Evolutionary conservation across 305 asterid species (phyloP).

Genomic region (Fraxinus floribunda): DNA sequence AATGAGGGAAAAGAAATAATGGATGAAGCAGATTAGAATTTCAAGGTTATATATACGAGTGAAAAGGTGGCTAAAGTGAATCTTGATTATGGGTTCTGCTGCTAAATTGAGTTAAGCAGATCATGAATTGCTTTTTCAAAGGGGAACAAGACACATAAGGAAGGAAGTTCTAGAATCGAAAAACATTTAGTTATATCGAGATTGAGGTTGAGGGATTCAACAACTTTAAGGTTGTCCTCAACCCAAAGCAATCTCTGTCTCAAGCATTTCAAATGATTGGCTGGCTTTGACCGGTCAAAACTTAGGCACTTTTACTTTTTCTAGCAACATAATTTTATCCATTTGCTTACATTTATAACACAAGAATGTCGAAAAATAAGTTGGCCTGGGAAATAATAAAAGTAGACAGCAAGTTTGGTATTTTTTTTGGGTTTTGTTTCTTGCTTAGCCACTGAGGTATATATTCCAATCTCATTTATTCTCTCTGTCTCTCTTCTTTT

Average conservation of each 20-base stretch:
- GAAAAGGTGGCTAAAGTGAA: constrained; percentile 33
- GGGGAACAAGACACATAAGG: neutral
- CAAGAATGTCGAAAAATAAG: neutral
- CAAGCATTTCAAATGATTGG: constrained; percentile 37
- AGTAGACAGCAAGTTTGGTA: constrained; percentile 28
- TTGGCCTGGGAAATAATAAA: constrained; percentile 15
- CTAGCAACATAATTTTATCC: neutral
- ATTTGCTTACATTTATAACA: neutral
- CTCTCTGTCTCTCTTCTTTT: neutral
- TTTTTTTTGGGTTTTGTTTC: neutral
- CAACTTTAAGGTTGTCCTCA: constrained; percentile 21
- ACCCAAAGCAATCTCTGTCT: constrained; percentile 28
- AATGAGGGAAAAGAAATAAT: neutral
- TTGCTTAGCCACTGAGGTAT: neutral
- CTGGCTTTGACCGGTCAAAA: constrained; percentile 47
- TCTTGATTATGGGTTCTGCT: constrained; percentile 34
- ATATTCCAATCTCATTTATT: neutral
- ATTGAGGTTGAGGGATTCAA: constrained; percentile 12
- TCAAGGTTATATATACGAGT: neutral
- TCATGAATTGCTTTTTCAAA: neutral
- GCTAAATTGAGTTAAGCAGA: neutral
- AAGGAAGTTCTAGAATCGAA: neutral
- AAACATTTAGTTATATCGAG: constrained; percentile 18
- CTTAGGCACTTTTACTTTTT: constrained; percentile 21
- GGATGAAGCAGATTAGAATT: neutral